Evolutionary conservation across 768 basidiomycete genomes (phyloP).

Genomic region (Collybiopsis confluens): DNA sequence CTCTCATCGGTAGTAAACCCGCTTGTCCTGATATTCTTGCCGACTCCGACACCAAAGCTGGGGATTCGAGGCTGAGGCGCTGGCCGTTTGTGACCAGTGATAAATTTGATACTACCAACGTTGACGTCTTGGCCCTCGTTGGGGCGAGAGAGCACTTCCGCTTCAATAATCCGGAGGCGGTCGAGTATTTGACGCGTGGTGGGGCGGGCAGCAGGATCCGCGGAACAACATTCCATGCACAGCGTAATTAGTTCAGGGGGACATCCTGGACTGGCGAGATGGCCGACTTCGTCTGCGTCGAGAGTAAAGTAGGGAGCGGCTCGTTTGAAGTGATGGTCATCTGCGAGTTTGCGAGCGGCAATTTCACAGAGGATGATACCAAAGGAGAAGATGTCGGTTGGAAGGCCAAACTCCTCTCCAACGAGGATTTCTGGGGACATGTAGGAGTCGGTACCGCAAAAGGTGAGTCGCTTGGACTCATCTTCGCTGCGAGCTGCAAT

Average conservation of each 20-base stretch:
- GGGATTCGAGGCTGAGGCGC: constrained; percentile 70
- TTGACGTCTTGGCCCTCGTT: constrained; percentile 66
- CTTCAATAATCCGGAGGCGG: constrained; percentile 74
- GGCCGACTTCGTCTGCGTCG: constrained; percentile 67
- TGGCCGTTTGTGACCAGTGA: constrained; percentile 63
- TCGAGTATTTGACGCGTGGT: constrained; percentile 77
- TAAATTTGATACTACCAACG: constrained; percentile 82
- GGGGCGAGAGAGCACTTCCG: constrained; percentile 69
- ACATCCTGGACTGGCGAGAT: constrained; percentile 66
- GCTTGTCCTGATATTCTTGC: constrained; percentile 48
- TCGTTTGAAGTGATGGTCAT: constrained; percentile 75
- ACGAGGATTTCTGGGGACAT: constrained; percentile 96
- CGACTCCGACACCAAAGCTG: constrained; percentile 76
- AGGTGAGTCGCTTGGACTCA: constrained; percentile 80
- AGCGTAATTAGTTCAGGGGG: constrained; percentile 76
- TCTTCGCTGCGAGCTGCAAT: constrained; percentile 92
- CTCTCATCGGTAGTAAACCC: constrained; percentile 48
- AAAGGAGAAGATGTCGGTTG: constrained; percentile 92
- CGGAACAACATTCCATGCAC: constrained; percentile 70
- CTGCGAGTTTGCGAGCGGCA: constrained; percentile 76
- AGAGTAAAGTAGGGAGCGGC: constrained; percentile 75
- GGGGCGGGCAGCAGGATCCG: constrained; percentile 66
- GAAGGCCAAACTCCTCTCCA: constrained; percentile 88
- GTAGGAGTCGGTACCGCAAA: constrained; percentile 89
- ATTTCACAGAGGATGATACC: constrained; percentile 95